Conservation (phyloP, 1,284 basidiomycete genomes). For the Afroboletus lepidellus region DNA sequence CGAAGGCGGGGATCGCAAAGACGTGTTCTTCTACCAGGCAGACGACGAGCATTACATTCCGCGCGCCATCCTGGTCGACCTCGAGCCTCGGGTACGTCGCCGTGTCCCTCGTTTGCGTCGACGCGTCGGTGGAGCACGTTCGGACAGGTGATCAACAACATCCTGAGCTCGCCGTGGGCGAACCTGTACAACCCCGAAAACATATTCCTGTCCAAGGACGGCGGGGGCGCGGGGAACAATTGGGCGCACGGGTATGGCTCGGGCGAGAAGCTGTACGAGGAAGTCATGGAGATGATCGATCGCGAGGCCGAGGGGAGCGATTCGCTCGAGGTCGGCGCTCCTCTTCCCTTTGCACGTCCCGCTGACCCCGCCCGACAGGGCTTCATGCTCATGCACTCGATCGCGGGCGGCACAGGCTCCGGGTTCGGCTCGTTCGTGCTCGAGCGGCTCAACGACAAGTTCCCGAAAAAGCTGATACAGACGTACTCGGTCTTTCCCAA, state of each 20-base stretch:
- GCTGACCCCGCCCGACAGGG: constrained; percentile 59
- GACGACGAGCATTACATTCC: constrained; percentile 99
- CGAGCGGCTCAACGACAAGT: constrained; percentile 95
- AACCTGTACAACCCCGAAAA: constrained; percentile 98
- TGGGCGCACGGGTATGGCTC: constrained; percentile 95
- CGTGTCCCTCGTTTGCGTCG: too few species aligned
- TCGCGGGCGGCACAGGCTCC: constrained; percentile 97
- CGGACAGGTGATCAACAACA: constrained; percentile 90
- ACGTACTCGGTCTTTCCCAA: constrained; percentile 99
- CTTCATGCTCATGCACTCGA: constrained; percentile 98
- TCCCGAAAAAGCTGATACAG: constrained; percentile 98
- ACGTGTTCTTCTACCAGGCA: constrained; percentile 99
- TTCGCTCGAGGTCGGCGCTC: constrained; percentile 87
- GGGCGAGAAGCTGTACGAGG: constrained; percentile 92
- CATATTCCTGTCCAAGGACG: constrained; percentile 92
- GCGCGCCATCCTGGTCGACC: constrained; percentile 92
- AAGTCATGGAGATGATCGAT: constrained; percentile 99
- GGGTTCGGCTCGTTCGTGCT: constrained; percentile 96
- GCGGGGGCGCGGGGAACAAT: constrained; percentile 98
- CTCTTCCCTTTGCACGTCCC: neutral
- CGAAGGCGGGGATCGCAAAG: constrained; percentile 93
- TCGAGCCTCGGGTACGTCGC: constrained; percentile 89
- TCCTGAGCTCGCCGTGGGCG: constrained; percentile 88
- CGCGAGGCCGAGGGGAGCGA: constrained; percentile 98
- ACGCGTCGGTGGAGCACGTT: neutral